Evolutionary conservation across 768 basidiomycete species (phyloP).

Genomic region (Calocybe cyanea): DNA sequence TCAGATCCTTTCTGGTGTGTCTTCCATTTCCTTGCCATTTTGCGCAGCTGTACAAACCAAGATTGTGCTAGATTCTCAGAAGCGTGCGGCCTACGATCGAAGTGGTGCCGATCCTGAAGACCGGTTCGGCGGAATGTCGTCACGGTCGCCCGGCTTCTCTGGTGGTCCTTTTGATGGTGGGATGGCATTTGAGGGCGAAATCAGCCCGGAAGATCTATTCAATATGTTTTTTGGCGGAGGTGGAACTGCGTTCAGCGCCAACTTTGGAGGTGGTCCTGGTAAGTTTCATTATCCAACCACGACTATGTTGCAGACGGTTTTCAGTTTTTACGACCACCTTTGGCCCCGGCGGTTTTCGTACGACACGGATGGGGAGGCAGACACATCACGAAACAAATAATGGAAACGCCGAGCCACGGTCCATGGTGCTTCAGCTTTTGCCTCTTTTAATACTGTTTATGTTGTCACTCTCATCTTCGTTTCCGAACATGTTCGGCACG

Average conservation of each 20-base stretch:
- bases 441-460: constrained; percentile 82
- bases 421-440: constrained; percentile 70
- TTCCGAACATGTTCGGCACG: constrained; percentile 73
- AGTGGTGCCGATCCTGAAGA: constrained; percentile 88
- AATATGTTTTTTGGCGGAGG: constrained; percentile 97
- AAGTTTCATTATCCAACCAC: constrained; percentile 14
- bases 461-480: constrained; percentile 77
- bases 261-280: constrained; percentile 58
- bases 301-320: too few relatives aligned
- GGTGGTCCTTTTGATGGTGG: constrained; percentile 46
- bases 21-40: background rate
- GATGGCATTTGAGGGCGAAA: constrained; percentile 70
- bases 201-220: constrained; percentile 95
- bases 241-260: constrained; percentile 45
- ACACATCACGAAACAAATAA: constrained; percentile 29
- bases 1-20: constrained; percentile 79
- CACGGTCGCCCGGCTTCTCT: constrained; percentile 48
- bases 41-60: background rate
- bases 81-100: constrained; percentile 82
- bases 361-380: constrained; percentile 53
- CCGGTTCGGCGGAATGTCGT: constrained; percentile 67
- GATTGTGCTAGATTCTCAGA: constrained; percentile 68
- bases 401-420: constrained; percentile 47
- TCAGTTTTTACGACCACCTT: constrained; percentile 75
- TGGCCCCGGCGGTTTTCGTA: constrained; percentile 80